Evolutionary conservation across 768 basidiomycete species (phyloP).

Genomic region (Termitomyces sp.): DNA sequence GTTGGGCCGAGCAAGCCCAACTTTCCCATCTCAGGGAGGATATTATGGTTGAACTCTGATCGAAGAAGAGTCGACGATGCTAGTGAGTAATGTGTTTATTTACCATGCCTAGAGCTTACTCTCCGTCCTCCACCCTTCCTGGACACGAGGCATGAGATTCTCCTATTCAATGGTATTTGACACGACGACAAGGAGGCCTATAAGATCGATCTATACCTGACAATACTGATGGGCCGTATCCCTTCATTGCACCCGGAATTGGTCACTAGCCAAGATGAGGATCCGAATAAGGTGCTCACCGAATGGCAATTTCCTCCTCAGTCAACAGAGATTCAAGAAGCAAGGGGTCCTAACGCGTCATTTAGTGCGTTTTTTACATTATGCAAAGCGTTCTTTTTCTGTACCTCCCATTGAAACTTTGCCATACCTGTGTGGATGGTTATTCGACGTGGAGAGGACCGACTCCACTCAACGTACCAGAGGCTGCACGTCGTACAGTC

Average conservation of each 20-base stretch:
- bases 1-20: conserved; percentile 91
- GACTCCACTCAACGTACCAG: conserved; percentile 16
- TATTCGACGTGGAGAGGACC: background rate
- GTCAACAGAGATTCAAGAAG: conserved; percentile 76
- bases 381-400: background rate
- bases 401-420: conserved; percentile 46
- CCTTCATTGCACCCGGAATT: conserved; percentile 33
- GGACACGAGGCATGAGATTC: conserved; percentile 81
- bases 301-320: conserved; percentile 86
- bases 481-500: conserved; percentile 24
- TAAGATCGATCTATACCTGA: conserved; percentile 45
- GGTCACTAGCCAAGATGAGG: conserved; percentile 7
- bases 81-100: background rate
- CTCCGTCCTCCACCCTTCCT: conserved; percentile 87
- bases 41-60: conserved; percentile 70
- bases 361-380: background rate
- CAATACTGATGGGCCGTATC: conserved; percentile 80
- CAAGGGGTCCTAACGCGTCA: conserved; percentile 68
- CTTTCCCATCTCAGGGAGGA: conserved; percentile 89
- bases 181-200: background rate
- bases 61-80: background rate
- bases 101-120: conserved; percentile 36
- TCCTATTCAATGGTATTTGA: conserved; percentile 45
- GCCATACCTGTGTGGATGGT: conserved; percentile 27
- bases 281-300: conserved; percentile 42